Conservation (phyloP, 208 protist genomes). For the Acanthamoeba triangularis region DNA sequence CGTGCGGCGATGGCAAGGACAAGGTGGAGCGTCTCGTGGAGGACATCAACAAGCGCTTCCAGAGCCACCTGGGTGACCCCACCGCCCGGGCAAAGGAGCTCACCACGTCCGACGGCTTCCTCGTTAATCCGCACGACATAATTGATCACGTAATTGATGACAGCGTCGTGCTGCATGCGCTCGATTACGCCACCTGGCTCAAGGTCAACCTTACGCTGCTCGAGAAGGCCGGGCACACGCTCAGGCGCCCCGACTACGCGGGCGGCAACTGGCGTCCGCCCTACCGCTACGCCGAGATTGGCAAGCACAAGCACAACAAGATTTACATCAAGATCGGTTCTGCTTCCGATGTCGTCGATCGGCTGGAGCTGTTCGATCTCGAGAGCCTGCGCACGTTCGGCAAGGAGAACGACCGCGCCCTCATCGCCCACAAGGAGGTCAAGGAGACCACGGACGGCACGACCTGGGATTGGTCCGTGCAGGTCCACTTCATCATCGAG, state of each 20-base stretch:
- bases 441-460: not conserved
- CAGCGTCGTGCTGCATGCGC: not conserved
- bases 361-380: conserved; percentile 45
- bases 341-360: not conserved
- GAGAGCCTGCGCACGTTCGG: conserved; percentile 61
- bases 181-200: conserved; percentile 45
- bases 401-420: not conserved
- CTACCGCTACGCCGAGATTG: conserved; percentile 61
- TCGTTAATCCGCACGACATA: conserved; percentile 32
- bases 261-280: conserved; percentile 22
- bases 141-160: conserved; percentile 31
- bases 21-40: conserved; percentile 35
- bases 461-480: conserved; percentile 15
- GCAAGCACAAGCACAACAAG: conserved; percentile 70
- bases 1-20: not conserved
- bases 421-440: not conserved
- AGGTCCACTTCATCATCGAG: conserved; percentile 44
- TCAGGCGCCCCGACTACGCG: conserved; percentile 39
- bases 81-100: conserved; percentile 23
- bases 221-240: not conserved
- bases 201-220: conserved; percentile 7
- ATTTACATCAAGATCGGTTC: conserved; percentile 50
- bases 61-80: conserved; percentile 52
- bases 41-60: conserved; percentile 34
- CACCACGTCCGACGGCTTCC: conserved; percentile 39